Evolutionary conservation across 2,329 filamentous ascomycete genomes (phyloP).

Genomic region (Fusarium hainanense): DNA sequence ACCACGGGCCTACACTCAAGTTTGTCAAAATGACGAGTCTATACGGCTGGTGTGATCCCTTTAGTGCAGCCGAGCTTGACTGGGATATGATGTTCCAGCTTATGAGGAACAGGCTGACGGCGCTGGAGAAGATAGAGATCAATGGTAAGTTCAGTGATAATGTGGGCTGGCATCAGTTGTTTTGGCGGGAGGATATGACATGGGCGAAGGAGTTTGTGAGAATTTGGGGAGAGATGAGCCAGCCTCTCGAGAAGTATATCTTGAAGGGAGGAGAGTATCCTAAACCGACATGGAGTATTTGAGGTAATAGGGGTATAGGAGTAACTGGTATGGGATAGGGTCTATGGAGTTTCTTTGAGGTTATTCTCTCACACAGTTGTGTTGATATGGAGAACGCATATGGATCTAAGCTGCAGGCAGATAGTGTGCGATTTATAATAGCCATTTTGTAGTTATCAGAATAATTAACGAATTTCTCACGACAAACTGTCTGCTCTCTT

Average conservation of each 20-base stretch:
- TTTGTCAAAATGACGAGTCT: slow-evolving; percentile 17
- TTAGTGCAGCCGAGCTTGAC: slow-evolving; percentile 8
- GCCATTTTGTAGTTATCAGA: background rate
- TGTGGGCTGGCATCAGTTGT: slow-evolving; percentile 29
- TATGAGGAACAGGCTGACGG: slow-evolving; percentile 18
- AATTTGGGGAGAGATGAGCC: slow-evolving; percentile 5
- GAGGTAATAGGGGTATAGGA: background rate
- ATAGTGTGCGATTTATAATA: background rate
- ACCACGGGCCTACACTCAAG: slow-evolving; percentile 31
- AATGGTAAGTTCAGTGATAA: slow-evolving; percentile 24
- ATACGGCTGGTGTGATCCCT: slow-evolving; percentile 15
- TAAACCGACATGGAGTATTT: slow-evolving; percentile 17
- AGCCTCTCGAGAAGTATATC: slow-evolving; percentile 29
- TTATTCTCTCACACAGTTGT: too few species aligned
- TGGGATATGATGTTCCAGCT: slow-evolving; percentile 35
- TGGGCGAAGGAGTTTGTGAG: background rate
- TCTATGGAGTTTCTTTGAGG: background rate
- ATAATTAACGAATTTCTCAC: background rate
- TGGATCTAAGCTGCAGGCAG: background rate
- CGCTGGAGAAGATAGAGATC: slow-evolving; percentile 17
- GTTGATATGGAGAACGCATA: too few species aligned
- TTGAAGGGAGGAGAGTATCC: slow-evolving; percentile 37
- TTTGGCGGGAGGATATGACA: slow-evolving; percentile 2
- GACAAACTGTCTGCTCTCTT: background rate
- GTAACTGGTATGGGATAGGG: background rate